Percentiles rank a stretch among this genome's conserved stretches.
phyloP scores from a whole-genome alignment of 306 rosid genomes.

The Pterocarpus macrocarpus region DNA sequence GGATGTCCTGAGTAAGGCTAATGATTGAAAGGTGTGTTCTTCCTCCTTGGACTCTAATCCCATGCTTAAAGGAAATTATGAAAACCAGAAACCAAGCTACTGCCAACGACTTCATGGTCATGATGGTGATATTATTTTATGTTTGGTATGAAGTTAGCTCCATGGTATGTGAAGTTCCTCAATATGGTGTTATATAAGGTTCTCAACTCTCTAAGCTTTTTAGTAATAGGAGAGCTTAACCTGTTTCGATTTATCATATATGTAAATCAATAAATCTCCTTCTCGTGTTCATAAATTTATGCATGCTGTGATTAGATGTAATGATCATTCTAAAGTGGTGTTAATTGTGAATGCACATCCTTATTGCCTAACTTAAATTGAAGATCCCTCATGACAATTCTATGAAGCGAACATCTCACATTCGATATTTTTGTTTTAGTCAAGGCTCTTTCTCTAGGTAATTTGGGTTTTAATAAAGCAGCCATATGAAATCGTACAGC shows the following conservation, averaged over 20 bases:
- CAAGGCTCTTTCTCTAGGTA: neutral
- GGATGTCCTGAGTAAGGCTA: slow-evolving; percentile 43
- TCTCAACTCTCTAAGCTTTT: slow-evolving; percentile 19
- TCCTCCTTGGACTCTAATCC: slow-evolving; percentile 55
- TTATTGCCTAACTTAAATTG: slow-evolving; percentile 8
- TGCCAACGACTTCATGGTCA: slow-evolving; percentile 54
- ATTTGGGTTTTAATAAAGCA: neutral
- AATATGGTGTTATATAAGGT: slow-evolving; percentile 38
- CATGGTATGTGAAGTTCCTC: slow-evolving; percentile 43
- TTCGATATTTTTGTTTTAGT: slow-evolving; percentile 2
- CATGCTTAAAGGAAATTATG: slow-evolving; percentile 39
- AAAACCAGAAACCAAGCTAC: slow-evolving; percentile 54
- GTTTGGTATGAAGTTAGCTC: slow-evolving; percentile 32
- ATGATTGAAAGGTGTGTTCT: slow-evolving; percentile 52
- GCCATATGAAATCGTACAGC: neutral
- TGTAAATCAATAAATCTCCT: slow-evolving; percentile 45
- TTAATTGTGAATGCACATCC: slow-evolving; percentile 4
- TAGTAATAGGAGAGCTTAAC: neutral
- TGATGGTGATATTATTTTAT: neutral
- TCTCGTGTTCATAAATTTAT: slow-evolving; percentile 47
- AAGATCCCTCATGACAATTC: slow-evolving; percentile 41
- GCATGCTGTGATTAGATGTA: slow-evolving; percentile 35
- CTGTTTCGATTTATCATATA: neutral
- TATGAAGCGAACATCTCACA: slow-evolving; percentile 37
- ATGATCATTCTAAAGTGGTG: slow-evolving; percentile 52